phyloP scores from a whole-genome alignment of 768 basidiomycete genomes.

The Xerocomellus dryophilus region DNA sequence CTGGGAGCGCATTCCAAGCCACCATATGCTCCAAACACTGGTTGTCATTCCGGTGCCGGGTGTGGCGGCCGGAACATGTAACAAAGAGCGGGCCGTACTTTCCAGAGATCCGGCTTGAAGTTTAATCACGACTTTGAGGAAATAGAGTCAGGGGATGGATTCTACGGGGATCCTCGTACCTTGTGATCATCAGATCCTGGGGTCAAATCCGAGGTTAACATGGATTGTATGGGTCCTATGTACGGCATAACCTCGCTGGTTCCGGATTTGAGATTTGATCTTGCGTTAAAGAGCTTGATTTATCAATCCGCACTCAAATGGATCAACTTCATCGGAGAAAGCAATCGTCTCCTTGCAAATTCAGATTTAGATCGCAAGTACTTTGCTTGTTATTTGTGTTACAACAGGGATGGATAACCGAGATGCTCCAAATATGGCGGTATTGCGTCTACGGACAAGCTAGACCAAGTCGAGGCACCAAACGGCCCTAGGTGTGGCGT shows the following conservation, averaged over 20 bases:
- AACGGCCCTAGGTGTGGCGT: slow-evolving; percentile 1
- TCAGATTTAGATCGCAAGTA: not conserved
- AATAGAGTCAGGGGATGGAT: not conserved
- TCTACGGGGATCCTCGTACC: not conserved
- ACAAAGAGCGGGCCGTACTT: not conserved
- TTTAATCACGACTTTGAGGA: not conserved
- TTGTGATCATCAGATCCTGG: not conserved
- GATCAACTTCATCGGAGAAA: not conserved
- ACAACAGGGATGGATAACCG: not conserved
- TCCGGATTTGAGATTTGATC: not conserved
- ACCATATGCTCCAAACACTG: not conserved
- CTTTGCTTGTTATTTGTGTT: not conserved
- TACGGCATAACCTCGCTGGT: slow-evolving; percentile 10
- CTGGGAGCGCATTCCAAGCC: not conserved
- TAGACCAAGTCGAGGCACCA: not conserved
- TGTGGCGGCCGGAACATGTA: slow-evolving; percentile 1
- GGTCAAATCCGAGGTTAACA: slow-evolving; percentile 5
- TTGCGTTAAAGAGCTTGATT: not conserved
- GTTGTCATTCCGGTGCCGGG: not conserved
- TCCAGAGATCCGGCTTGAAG: not conserved
- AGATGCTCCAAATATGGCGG: slow-evolving; percentile 1
- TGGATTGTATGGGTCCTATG: slow-evolving; percentile 1
- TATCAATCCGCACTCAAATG: not conserved
- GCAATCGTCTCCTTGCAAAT: not conserved
- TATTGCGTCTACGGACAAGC: slow-evolving; percentile 10